Conservation (phyloP, 2,329 filamentous ascomycete species). For the Fusarium mundagurra region DNA sequence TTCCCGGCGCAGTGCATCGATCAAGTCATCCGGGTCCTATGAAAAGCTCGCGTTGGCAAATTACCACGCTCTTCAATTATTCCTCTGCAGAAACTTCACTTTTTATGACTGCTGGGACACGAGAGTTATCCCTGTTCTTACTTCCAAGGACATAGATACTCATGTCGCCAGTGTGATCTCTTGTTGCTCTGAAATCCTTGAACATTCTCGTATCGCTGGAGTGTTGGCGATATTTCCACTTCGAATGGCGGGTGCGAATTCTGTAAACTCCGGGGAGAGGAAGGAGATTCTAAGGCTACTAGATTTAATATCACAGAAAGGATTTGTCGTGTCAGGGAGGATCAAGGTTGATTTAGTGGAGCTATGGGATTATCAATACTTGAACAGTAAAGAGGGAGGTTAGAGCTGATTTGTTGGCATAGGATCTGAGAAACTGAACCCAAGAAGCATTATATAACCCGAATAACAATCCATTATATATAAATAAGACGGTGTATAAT, state of each 20-base stretch:
- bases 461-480: fast-evolving
- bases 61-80: constrained; percentile 31
- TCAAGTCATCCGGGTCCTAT: fast-evolving
- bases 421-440: fast-evolving
- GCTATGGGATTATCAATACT: constrained; percentile 28
- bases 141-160: not conserved
- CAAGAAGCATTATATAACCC: fast-evolving
- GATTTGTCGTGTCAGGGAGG: constrained; percentile 39
- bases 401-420: not conserved
- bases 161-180: constrained; percentile 5
- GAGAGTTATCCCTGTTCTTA: constrained; percentile 11
- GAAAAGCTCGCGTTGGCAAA: constrained; percentile 22
- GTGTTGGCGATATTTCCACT: constrained; percentile 38
- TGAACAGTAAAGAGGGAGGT: not conserved
- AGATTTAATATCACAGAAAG: constrained; percentile 19
- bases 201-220: constrained; percentile 25
- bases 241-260: constrained; percentile 34
- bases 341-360: constrained; percentile 36
- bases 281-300: not conserved
- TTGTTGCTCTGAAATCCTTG: not conserved
- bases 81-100: constrained; percentile 38
- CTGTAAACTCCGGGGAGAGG: not conserved
- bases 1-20: fast-evolving
- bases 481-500: too few species aligned
- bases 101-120: constrained; percentile 36